Conservation (phyloP, 2,329 filamentous ascomycete species). For the Ophiostoma ulmi region DNA sequence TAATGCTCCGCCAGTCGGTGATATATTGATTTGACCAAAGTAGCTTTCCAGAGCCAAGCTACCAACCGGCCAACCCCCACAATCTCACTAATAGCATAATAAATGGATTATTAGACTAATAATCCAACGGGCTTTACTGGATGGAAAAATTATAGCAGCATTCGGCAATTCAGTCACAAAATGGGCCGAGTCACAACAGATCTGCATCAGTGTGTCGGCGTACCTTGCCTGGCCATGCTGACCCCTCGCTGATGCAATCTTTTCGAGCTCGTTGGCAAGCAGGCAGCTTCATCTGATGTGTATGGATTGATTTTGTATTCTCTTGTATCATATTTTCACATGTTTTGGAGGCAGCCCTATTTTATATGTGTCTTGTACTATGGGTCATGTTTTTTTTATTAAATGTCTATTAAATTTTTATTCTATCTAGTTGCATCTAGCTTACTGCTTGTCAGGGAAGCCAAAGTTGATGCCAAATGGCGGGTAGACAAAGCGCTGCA, state of each 20-base stretch:
- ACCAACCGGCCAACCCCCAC: neutral
- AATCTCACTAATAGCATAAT: neutral
- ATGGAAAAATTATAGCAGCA: conserved; percentile 17
- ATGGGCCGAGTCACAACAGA: neutral
- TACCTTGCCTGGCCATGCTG: neutral
- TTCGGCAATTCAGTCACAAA: conserved; percentile 2
- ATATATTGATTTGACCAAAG: no score
- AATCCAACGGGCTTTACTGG: conserved; percentile 14
- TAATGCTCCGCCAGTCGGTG: no score
- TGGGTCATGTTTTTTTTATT: neutral
- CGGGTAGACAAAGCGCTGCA: conserved; percentile 62
- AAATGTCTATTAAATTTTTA: neutral
- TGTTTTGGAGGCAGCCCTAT: neutral
- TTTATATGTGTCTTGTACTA: no score
- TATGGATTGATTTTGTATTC: neutral
- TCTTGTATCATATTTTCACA: neutral
- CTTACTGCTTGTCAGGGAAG: conserved; percentile 59
- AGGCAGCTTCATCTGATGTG: no score
- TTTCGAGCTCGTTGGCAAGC: neutral
- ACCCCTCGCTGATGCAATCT: neutral
- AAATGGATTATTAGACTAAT: neutral
- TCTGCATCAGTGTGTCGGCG: neutral
- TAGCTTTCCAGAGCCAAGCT: neutral
- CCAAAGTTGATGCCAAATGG: conserved; percentile 65
- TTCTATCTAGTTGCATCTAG: neutral